phyloP scores from a whole-genome alignment of 148 eudicot species.

The Silene latifolia region DNA sequence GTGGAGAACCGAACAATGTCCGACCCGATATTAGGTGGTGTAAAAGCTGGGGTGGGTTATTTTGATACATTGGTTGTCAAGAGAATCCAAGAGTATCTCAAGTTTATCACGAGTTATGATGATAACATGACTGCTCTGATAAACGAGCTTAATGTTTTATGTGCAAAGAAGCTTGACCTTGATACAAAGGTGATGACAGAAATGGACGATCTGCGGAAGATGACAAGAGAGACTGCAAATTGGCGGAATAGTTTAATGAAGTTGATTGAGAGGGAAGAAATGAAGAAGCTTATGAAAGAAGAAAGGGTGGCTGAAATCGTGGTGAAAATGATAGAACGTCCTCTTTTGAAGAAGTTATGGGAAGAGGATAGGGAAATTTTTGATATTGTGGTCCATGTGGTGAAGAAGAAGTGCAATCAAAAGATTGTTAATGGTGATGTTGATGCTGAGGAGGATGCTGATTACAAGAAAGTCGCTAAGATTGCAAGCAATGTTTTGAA shows the following conservation, averaged over 20 bases:
- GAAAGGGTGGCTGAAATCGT: not conserved
- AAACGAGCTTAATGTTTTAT: not conserved
- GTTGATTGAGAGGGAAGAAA: not conserved
- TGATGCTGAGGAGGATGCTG: not conserved
- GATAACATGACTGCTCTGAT: not conserved
- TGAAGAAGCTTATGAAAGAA: not conserved
- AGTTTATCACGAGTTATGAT: not conserved
- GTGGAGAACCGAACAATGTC: not conserved
- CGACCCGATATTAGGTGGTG: not conserved
- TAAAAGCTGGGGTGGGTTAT: not conserved
- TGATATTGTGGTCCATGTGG: not conserved
- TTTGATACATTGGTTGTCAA: not conserved
- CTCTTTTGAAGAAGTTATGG: not conserved
- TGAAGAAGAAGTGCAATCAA: not conserved
- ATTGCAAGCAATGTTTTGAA: not conserved
- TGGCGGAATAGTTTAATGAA: not conserved
- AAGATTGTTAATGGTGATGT: not conserved
- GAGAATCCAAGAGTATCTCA: not conserved
- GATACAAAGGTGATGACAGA: not conserved
- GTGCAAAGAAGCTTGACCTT: not conserved
- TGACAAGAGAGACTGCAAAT: not conserved
- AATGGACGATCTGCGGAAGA: not conserved
- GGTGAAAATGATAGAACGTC: conserved; percentile 9
- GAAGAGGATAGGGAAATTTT: conserved; percentile 5
- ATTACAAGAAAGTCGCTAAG: not conserved